Evolutionary conservation across 306 rosid genomes (phyloP).

Genomic region (Pyrus bretschneideri): DNA sequence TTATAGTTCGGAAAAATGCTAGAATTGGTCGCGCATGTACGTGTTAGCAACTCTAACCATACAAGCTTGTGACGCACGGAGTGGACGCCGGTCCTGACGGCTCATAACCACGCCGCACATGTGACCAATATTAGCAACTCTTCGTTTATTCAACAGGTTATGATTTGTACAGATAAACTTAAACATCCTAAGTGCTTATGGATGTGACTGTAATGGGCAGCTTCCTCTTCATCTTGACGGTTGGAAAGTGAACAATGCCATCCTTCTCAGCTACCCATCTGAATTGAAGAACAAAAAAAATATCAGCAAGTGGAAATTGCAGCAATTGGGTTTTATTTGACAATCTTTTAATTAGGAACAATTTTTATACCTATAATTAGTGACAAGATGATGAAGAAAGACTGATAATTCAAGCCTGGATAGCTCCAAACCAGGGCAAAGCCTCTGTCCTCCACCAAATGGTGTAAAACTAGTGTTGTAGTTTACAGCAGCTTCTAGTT

Average conservation of each 20-base stretch:
- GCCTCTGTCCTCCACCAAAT: conserved; percentile 89
- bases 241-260: conserved; percentile 62
- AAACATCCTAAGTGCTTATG: conserved; percentile 4
- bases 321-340: neutral
- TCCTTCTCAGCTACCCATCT: conserved; percentile 73
- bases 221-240: conserved; percentile 75
- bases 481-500: conserved; percentile 23
- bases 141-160: neutral
- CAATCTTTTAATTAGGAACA: neutral
- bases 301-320: neutral
- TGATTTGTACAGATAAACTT: neutral
- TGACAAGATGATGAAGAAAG: conserved; percentile 37
- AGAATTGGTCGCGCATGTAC: neutral
- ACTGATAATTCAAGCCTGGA: conserved; percentile 46
- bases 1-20: neutral
- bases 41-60: too few species aligned
- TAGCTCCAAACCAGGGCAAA: conserved; percentile 88
- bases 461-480: conserved; percentile 52
- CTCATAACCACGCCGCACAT: accelerated
- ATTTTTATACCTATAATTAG: conserved; percentile 18
- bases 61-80: too few species aligned
- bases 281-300: neutral
- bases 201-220: conserved; percentile 53
- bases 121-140: neutral
- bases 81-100: neutral